A percentile compares a stretch with the other conserved stretches of the same genome.
Evolutionary conservation across 2,329 filamentous ascomycete genomes (phyloP).

Genomic region (Monosporascus sp.): DNA sequence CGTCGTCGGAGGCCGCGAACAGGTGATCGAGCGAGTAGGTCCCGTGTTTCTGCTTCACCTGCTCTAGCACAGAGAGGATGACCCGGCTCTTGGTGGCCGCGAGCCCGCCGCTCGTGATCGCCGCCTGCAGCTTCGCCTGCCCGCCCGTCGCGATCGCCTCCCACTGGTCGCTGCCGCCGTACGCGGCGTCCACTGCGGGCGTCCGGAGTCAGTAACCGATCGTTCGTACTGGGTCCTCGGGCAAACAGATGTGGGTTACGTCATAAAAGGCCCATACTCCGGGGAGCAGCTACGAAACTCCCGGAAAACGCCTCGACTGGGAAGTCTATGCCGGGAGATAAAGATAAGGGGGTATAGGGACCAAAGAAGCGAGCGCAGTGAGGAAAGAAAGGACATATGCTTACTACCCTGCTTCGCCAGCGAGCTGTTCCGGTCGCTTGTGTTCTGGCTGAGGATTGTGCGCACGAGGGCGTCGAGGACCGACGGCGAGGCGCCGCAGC

Average conservation of each 20-base stretch:
- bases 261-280: no score
- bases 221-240: no score
- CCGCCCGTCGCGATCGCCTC: conserved; percentile 35
- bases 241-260: no score
- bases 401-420: conserved; percentile 45
- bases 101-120: conserved; percentile 67
- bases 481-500: conserved; percentile 47
- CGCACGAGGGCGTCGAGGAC: conserved; percentile 48
- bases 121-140: conserved; percentile 38
- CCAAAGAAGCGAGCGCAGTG: no score
- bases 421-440: conserved; percentile 49
- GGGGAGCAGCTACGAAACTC: no score
- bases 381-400: no score
- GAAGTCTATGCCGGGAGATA: no score
- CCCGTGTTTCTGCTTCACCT: conserved; percentile 46
- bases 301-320: no score
- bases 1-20: conserved; percentile 34
- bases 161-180: conserved; percentile 40
- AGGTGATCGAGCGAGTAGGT: conserved; percentile 45
- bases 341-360: no score
- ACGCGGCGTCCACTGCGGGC: conserved; percentile 30
- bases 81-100: conserved; percentile 67
- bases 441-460: conserved; percentile 49
- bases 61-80: conserved; percentile 63
- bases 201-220: no score